Percentiles rank a stretch among this genome's conserved stretches.
These are phyloP conservation scores for Corynespora cassiicola DNA, from an alignment of 2,329 filamentous ascomycete genomes.

Conservation along the genomic window DNA sequence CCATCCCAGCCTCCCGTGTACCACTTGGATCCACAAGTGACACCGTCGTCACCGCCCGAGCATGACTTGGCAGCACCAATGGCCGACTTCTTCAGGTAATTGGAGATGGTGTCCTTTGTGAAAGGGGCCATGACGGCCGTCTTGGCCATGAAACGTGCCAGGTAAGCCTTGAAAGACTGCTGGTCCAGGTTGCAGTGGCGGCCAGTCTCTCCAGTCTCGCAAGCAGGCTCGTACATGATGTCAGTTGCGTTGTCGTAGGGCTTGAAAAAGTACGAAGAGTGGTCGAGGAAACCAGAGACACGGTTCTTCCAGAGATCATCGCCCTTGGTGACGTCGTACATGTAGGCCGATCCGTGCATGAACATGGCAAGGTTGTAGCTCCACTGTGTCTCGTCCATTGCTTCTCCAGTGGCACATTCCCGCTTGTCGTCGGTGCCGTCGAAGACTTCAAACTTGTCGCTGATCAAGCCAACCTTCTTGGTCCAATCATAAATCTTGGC, in stretches of 20 bases:
- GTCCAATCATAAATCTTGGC: conserved; percentile 68
- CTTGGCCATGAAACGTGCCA: conserved; percentile 67
- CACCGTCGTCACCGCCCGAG: conserved; percentile 47
- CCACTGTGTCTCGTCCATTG: conserved; percentile 61
- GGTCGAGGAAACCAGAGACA: conserved; percentile 65
- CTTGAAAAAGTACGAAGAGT: conserved; percentile 61
- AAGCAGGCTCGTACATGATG: conserved; percentile 71
- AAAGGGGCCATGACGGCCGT: conserved; percentile 52
- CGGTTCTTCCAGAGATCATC: conserved; percentile 62
- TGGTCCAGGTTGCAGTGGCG: conserved; percentile 73
- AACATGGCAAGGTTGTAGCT: conserved; percentile 64
- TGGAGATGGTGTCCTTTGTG: conserved; percentile 45
- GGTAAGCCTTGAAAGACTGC: conserved; percentile 77
- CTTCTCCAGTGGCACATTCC: conserved; percentile 59
- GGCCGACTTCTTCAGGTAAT: conserved; percentile 49
- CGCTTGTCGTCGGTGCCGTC: conserved; percentile 60
- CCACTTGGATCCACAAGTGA: conserved; percentile 55
- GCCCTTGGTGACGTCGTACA: conserved; percentile 61
- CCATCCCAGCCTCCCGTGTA: conserved; percentile 52
- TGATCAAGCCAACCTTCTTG: conserved; percentile 57
- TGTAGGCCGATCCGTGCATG: conserved; percentile 61
- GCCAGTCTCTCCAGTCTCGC: conserved; percentile 59
- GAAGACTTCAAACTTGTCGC: conserved; percentile 58
- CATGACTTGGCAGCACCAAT: conserved; percentile 52
- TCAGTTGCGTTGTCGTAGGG: conserved; percentile 54